Evolutionary conservation across 2,329 filamentous ascomycete species (phyloP).

Genomic region (Phyllachora maydis): DNA sequence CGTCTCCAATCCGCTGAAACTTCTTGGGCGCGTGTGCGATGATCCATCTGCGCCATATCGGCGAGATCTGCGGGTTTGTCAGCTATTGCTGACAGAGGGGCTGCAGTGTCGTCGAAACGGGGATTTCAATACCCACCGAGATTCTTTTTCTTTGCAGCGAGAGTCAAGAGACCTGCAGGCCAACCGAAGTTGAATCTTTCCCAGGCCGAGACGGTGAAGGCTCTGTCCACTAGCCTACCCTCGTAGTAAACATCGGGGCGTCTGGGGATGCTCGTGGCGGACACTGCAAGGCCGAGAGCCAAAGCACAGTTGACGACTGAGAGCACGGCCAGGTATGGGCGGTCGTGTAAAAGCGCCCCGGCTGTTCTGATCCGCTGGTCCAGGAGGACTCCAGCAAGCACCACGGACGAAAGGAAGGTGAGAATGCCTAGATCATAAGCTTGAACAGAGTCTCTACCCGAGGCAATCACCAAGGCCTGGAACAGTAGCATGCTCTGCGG

Average conservation of each 20-base stretch:
- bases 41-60: conserved; percentile 41
- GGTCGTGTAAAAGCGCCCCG: conserved; percentile 12
- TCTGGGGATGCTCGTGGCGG: conserved; percentile 37
- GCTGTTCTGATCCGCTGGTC: conserved; percentile 20
- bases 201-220: conserved; percentile 39
- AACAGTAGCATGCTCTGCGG: conserved; percentile 26
- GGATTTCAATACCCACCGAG: too few species aligned
- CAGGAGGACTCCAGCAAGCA: conserved; percentile 20
- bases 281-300: conserved; percentile 20
- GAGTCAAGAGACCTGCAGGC: conserved; percentile 30
- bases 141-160: conserved; percentile 33
- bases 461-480: conserved; percentile 27
- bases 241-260: conserved; percentile 45
- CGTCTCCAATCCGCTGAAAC: conserved; percentile 26
- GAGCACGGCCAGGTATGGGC: conserved; percentile 17
- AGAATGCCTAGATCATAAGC: conserved; percentile 32
- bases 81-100: too few species aligned
- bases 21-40: conserved; percentile 27
- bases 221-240: conserved; percentile 37
- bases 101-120: too few species aligned
- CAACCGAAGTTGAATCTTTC: conserved; percentile 46
- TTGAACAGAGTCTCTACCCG: conserved; percentile 26
- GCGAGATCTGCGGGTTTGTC: too few species aligned
- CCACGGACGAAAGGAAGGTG: conserved; percentile 22
- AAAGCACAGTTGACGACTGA: conserved; percentile 24